phyloP scores from a whole-genome alignment of 1,139 yeast genomes.

The Hansenula sp. region DNA sequence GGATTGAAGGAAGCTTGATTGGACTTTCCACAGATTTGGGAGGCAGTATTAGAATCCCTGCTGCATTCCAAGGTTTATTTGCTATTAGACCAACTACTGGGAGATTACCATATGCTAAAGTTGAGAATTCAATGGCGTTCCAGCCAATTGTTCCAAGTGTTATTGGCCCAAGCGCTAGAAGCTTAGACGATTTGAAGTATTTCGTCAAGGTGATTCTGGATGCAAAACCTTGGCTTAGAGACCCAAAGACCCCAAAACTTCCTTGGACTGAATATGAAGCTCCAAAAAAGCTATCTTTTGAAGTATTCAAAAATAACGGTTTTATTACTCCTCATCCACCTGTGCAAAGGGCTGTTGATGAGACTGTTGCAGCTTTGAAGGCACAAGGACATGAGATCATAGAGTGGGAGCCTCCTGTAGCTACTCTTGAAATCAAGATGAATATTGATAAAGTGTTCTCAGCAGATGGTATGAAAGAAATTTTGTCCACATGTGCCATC shows the following conservation, averaged over 20 bases:
- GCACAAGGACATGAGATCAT: constrained; percentile 58
- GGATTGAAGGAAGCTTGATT: constrained; percentile 48
- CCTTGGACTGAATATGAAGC: constrained; percentile 60
- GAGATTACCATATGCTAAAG: constrained; percentile 48
- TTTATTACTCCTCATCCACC: constrained; percentile 60
- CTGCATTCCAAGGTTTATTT: constrained; percentile 48
- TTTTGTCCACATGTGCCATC: constrained; percentile 13
- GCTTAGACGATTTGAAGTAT: constrained; percentile 59
- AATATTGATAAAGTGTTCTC: constrained; percentile 31
- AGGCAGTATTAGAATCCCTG: constrained; percentile 58
- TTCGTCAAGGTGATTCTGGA: constrained; percentile 53
- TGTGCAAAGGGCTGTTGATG: constrained; percentile 48
- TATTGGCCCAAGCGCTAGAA: constrained; percentile 55
- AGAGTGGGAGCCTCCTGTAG: constrained; percentile 46
- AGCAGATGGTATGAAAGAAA: constrained; percentile 29
- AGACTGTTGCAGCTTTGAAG: constrained; percentile 40
- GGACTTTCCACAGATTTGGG: constrained; percentile 68
- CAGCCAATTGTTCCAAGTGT: constrained; percentile 50
- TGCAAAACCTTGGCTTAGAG: constrained; percentile 65
- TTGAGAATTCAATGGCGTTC: constrained; percentile 41
- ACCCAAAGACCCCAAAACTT: constrained; percentile 48
- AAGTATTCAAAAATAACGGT: constrained; percentile 35
- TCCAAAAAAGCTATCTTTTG: constrained; percentile 41
- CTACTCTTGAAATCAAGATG: constrained; percentile 29
- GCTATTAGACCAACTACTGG: constrained; percentile 50